Evolutionary conservation across 2,329 filamentous ascomycete genomes (phyloP), one percentile per base, ranked within the genome.

Genomic region (Alternaria hordeiaustralica): DNA sequence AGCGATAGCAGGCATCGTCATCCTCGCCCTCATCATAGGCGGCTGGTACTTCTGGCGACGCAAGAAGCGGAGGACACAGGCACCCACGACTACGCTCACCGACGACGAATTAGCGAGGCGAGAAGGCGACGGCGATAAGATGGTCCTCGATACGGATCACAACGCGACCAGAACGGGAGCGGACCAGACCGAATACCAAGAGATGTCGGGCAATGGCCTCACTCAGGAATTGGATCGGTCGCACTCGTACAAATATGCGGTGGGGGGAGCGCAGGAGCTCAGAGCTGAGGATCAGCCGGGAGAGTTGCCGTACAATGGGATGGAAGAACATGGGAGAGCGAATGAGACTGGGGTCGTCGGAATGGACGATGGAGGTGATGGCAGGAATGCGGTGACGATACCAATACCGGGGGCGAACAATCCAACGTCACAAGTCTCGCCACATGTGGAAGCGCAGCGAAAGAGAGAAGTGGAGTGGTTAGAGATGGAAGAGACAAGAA

Each of bases 391-490:
- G 2, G 8, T 23, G 15, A 47, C 4, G n/a, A 5, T 26, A 1
- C n/a, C 10, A 5, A 3, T 20, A 18, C 5, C 46, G 3, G 15
- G 25, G 20, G 7, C 46, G 25, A 21, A 12, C 2, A 6, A 25
- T 10, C 1, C 25, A 6, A 28, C 20, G 30, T 8, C n/a, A 15
- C 25, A 46, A 3, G 36, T 45, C 20, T 59, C 49, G 3, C 23
- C 51, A 10, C 45, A 57, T 51, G 46, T 58, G 0, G 50, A 66
- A 18, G 60, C 56, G 43, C 63, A 60, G 47, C 50, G 56, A 10
- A 55, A 41, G 7, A 45, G 58, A 6, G 57, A 66, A 5, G 47
- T 66, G 9, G 60, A 64, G 18, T 66, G 64, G 60, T 21, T 66
- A 30, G 61, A 66, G 28, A 55, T 26, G 28, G 64, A 64, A 49